Percentiles rank a stretch among this genome's conserved stretches.
Evolutionary conservation across 345 rosid species (phyloP).

Genomic region (Turnera subulata): DNA sequence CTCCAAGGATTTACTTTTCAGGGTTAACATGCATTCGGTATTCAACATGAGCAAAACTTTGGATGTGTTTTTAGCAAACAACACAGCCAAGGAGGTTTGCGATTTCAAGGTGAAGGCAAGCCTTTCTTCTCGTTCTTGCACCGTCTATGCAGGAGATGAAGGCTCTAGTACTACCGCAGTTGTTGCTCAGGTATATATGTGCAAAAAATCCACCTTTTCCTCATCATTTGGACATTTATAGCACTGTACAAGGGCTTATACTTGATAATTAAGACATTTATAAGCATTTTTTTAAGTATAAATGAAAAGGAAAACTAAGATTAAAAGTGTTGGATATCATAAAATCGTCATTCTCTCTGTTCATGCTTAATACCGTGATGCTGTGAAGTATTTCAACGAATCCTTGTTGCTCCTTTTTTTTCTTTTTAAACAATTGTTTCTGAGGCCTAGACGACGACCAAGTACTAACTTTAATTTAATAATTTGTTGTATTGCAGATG

Average conservation of each 20-base stretch:
- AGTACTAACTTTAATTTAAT: no score
- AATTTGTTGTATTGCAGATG: constrained; percentile 27
- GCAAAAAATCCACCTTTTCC: no score
- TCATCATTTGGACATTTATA: no score
- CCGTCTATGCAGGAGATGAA: constrained; percentile 50
- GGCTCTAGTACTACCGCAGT: constrained; percentile 35
- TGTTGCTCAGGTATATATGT: constrained; percentile 55
- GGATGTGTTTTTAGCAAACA: constrained; percentile 48
- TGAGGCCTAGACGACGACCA: no score
- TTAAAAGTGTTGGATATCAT: no score
- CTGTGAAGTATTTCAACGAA: no score
- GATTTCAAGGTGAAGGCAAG: constrained; percentile 47
- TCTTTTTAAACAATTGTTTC: not conserved
- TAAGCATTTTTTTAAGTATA: no score
- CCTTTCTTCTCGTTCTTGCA: constrained; percentile 40
- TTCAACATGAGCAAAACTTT: constrained; percentile 36
- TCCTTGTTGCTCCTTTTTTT: not conserved
- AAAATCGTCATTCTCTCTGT: not conserved
- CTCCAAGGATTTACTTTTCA: constrained; percentile 44
- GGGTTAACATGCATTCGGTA: constrained; percentile 39
- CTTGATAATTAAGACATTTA: no score
- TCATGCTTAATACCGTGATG: no score
- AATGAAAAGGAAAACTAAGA: no score
- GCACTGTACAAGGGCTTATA: no score
- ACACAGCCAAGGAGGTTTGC: constrained; percentile 31